Conservation (phyloP, 768 basidiomycete species). For the Suillus decipiens region DNA sequence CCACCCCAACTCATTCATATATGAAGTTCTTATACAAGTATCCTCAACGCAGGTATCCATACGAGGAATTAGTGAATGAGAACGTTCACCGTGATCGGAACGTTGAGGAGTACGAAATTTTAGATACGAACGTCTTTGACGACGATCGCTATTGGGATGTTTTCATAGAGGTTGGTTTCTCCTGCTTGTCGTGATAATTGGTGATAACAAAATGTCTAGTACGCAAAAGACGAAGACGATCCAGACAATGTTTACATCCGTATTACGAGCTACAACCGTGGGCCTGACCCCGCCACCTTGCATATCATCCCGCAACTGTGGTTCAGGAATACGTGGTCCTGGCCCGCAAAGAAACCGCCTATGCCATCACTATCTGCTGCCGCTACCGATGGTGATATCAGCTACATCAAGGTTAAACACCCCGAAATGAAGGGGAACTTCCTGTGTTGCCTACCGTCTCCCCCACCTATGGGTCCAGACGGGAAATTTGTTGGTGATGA, state of each 20-base stretch:
- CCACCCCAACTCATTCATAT: constrained; percentile 98
- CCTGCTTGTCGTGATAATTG: constrained; percentile 12
- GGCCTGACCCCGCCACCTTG: constrained; percentile 90
- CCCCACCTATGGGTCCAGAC: constrained; percentile 80
- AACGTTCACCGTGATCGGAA: constrained; percentile 80
- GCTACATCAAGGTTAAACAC: constrained; percentile 72
- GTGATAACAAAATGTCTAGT: constrained; percentile 47
- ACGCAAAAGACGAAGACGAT: constrained; percentile 95
- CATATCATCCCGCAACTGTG: constrained; percentile 95
- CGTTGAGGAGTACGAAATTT: constrained; percentile 88
- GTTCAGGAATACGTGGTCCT: constrained; percentile 99
- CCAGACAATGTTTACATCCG: constrained; percentile 88
- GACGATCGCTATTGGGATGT: constrained; percentile 98
- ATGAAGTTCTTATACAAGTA: constrained; percentile 99
- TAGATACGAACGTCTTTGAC: constrained; percentile 91
- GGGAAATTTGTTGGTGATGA: constrained; percentile 67
- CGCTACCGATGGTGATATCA: constrained; percentile 47
- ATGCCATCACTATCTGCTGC: constrained; percentile 64
- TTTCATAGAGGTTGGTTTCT: constrained; percentile 81
- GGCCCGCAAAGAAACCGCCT: constrained; percentile 69
- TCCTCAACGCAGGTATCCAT: constrained; percentile 89
- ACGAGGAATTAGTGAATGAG: constrained; percentile 90
- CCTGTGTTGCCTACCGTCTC: constrained; percentile 89
- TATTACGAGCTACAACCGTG: constrained; percentile 95
- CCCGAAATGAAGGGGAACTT: constrained; percentile 73